A percentile compares a stretch with the other conserved stretches of the same genome.
These are phyloP conservation scores for Hypoxylon sp. DNA, from an alignment of 2,329 filamentous ascomycete species.

Conservation along the genomic window DNA sequence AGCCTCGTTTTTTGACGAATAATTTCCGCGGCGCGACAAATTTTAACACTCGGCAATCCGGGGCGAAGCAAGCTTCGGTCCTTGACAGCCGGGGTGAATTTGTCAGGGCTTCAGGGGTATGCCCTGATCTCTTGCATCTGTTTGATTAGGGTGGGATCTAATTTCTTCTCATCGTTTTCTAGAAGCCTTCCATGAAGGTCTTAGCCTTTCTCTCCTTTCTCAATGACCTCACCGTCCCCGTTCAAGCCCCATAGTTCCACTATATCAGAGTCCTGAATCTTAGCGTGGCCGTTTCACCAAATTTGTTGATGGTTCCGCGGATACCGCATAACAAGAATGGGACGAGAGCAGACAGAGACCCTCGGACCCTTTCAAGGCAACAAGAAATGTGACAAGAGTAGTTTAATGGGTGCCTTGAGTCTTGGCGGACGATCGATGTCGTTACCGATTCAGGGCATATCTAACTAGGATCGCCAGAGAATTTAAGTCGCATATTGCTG, in stretches of 20 bases:
- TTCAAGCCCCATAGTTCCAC: conserved; percentile 28
- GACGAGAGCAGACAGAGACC: conserved; percentile 8
- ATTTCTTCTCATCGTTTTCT: conserved; percentile 39
- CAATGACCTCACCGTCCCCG: conserved; percentile 32
- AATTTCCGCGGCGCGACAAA: conserved; percentile 33
- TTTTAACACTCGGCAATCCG: conserved; percentile 22
- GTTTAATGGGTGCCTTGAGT: conserved; percentile 15
- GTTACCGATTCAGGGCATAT: conserved; percentile 25
- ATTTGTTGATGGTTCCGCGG: conserved; percentile 17
- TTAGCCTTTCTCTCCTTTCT: conserved; percentile 26
- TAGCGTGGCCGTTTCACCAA: conserved; percentile 38
- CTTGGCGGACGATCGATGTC: conserved; percentile 33
- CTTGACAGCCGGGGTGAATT: conserved; percentile 16
- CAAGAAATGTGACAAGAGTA: conserved; percentile 19
- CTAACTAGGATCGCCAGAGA: conserved; percentile 17
- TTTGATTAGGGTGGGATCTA: conserved; percentile 43
- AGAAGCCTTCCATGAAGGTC: conserved; percentile 38
- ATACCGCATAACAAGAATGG: conserved; percentile 5
- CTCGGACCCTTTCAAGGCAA: conserved; percentile 21
- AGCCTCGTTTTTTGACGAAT: conserved; percentile 37
- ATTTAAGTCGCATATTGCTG: conserved; percentile 21
- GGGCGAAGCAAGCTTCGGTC: conserved; percentile 26
- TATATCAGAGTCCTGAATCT: conserved; percentile 32
- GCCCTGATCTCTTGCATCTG: conserved; percentile 31
- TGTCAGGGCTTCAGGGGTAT: conserved; percentile 29